Evolutionary conservation across 495 filamentous ascomycete genomes (phyloP).

Genomic region (Aspergillus diversus): DNA sequence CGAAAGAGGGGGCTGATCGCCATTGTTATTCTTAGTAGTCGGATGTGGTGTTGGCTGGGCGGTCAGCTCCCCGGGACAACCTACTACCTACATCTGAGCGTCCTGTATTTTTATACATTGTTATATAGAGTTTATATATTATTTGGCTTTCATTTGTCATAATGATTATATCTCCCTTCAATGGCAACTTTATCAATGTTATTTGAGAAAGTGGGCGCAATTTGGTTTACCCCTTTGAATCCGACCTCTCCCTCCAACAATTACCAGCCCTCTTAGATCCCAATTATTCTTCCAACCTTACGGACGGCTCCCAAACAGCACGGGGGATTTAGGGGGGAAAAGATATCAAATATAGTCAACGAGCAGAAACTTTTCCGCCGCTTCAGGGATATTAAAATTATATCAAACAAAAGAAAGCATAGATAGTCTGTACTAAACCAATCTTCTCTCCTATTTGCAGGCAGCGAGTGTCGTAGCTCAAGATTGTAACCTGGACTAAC

Average conservation of each 20-base stretch:
- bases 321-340: constrained; percentile 2
- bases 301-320: neutral
- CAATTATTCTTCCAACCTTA: neutral
- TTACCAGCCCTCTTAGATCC: neutral
- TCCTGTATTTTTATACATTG: too few species aligned
- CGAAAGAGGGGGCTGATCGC: constrained; percentile 1
- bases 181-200: neutral
- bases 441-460: constrained; percentile 51
- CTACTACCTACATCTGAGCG: too few species aligned
- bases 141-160: neutral
- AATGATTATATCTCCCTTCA: neutral
- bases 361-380: constrained; percentile 50
- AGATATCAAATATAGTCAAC: constrained; percentile 27
- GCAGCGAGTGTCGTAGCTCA: constrained; percentile 34
- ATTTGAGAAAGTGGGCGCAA: neutral
- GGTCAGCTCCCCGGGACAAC: constrained; percentile 11
- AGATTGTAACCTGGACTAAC: constrained; percentile 30
- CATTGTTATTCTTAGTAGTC: constrained; percentile 16
- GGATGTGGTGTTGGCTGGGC: constrained; percentile 17
- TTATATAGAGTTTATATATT: neutral
- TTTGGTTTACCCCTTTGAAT: neutral
- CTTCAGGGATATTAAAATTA: constrained; percentile 55
- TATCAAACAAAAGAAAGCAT: constrained; percentile 51
- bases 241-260: too few species aligned
- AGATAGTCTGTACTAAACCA: constrained; percentile 44